Base-by-base conservation (phyloP, 441 rosid species). In the Gossypium aridum region DNA sequence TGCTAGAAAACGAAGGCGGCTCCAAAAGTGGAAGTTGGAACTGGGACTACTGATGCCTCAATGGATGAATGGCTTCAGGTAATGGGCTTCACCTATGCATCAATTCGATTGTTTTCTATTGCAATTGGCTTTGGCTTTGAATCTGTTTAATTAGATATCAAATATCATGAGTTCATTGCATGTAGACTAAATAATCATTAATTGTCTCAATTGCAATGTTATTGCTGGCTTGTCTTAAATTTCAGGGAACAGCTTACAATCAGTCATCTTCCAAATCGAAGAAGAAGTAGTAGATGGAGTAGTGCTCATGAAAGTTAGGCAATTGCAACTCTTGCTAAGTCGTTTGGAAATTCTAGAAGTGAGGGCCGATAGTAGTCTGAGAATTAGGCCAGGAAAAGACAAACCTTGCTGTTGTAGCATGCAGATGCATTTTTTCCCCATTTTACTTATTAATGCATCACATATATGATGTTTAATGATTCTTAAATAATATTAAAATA, bases 11-110 rank as follows among this genome's bases (percentile, higher is more conserved):
- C 93, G 64, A 96, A 91, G 90, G 87, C 86, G 87, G 83, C 87
- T 14, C 86, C 96, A 1, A 96, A 92, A 88, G 98, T 96, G 79
- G 99, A 96, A 88, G 92, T 92, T 67, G 99, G 99, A 80, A 93
- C 99, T 37, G 87, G 88, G 75, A 79, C 94, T 72, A 88, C 87
- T 4, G 97, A 96, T 76, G 90, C 89, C 55, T 91, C 97, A n/a
- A 65, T 89, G 76, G 98, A 93, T 26, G 99, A 96, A 74, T 96
- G 99, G 99, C 97, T 96, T 68, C 89, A 96, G 98, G 99, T 96
- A 12, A 6, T 22, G 71, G 7, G 7, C 71, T 67, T 22, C 5
- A 28, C 31, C 12, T 23, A 37, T 39, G 31, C 31, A 65, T 37
- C 14, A 55, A 3, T 17, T 17, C 3, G n/a, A 64, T 37, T 1